Evolutionary conservation across 2,329 filamentous ascomycete species (phyloP), one percentile per base, ranked within the genome.

Genomic region (Aureobasidium sp.): DNA sequence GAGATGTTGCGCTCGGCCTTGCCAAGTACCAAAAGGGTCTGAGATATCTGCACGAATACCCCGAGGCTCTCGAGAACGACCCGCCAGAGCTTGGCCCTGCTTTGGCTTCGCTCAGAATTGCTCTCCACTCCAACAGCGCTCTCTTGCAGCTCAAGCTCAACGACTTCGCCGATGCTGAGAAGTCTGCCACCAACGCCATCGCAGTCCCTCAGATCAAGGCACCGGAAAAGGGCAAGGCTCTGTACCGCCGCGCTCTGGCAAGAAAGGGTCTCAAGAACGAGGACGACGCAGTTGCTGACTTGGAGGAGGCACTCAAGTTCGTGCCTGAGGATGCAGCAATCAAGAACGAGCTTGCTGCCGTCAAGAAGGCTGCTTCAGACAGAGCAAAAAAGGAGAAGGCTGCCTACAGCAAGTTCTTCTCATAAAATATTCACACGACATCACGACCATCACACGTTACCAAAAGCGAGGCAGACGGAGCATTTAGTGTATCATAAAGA

Each of bases 11-110:
- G 38, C 75, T 89, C 33, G 93, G 86, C 1, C 79, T 97, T 27
- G 85, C 87, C 63, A 99, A 99, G 78, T 99, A 99, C 77, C 85
- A 95, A 74, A 99, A 99, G 79, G 92, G 85, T 19, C 76, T 96
- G 63, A 85, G 91, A 68, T 96, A 96, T 74, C 79, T 96, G 63
- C 89, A 93, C 74, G 89, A 95, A 74, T 89, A 92, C 69, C 87
- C 88, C 0, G 84, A 89, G 13, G 75, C 79, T 1, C 73, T 77
- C 25, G 88, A 94, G 43, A 81, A 84, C 47, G 90, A 93, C 66
- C 81, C 87, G 4, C 78, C 82, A 47, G 85, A 87, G 38, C 82
- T 87, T 40, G 86, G 84, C 68, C 73, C 78, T 25, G 81, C 87
- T 65, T 80, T 96, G 63, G 82, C 84, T 61, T 78, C 86, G 38